Conservation (phyloP, 257 asterid species). For the Ehretia macrophylla region DNA sequence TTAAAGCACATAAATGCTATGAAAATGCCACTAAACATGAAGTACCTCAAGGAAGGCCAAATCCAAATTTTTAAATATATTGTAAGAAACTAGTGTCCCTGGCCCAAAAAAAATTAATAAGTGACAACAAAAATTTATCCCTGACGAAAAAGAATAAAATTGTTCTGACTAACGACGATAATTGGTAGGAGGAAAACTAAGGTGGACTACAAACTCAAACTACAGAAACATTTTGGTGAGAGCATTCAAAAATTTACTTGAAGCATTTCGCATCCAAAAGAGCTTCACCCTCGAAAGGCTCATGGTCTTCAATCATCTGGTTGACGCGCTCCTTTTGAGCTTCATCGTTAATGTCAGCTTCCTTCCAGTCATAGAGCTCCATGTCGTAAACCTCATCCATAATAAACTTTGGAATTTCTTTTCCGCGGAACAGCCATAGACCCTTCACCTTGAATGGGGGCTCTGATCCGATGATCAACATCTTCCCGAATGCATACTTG, state of each 20-base stretch:
- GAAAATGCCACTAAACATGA: too few relatives aligned
- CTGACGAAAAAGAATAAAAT: too few relatives aligned
- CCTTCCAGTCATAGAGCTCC: constrained; percentile 90
- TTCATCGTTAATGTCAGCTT: constrained; percentile 72
- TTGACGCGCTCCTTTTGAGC: constrained; percentile 87
- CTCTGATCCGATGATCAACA: constrained; percentile 73
- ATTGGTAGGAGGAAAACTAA: background rate
- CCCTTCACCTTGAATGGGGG: constrained; percentile 91
- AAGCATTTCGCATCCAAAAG: constrained; percentile 94
- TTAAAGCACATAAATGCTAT: too few relatives aligned
- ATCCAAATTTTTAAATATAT: too few relatives aligned
- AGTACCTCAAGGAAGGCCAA: too few relatives aligned
- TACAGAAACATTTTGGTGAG: background rate
- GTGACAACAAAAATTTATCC: too few relatives aligned
- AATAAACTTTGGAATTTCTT: constrained; percentile 70
- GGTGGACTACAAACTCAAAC: background rate
- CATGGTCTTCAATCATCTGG: constrained; percentile 90
- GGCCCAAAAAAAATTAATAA: too few relatives aligned
- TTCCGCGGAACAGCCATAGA: constrained; percentile 85
- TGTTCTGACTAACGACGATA: too few relatives aligned
- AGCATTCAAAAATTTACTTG: constrained; percentile 37
- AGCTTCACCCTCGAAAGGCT: constrained; percentile 88
- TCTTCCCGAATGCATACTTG: constrained; percentile 93
- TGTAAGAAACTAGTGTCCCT: too few relatives aligned
- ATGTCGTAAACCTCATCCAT: constrained; percentile 84